Conservation (phyloP, 345 rosid species). For the Durio zibethinus region DNA sequence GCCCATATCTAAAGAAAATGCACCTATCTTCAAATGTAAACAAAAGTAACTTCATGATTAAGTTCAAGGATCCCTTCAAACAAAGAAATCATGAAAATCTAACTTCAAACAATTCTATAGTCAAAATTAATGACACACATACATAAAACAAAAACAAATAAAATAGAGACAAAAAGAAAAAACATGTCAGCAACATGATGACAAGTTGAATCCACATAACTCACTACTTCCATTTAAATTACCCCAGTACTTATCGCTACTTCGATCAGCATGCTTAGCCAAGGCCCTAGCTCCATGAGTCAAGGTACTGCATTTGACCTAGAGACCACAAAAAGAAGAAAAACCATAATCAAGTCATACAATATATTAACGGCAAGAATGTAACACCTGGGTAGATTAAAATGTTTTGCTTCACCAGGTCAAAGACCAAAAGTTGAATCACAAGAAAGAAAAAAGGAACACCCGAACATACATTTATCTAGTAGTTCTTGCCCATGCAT, state of each 20-base stretch:
- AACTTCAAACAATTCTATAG: background rate
- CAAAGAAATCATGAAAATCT: background rate
- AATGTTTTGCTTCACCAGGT: background rate
- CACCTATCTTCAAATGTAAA: background rate
- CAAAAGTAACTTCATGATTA: background rate
- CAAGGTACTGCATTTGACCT: slow-evolving; percentile 62
- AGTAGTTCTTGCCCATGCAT: too few species aligned
- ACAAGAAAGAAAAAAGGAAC: background rate
- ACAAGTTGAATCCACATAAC: slow-evolving; percentile 14
- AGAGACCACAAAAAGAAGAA: slow-evolving; percentile 18
- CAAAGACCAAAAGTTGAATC: background rate
- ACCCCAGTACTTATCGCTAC: slow-evolving; percentile 61
- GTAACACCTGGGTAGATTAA: background rate
- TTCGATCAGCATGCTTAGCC: slow-evolving; percentile 67
- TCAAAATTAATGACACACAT: too few species aligned
- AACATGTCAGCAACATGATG: background rate
- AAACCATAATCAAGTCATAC: slow-evolving; percentile 3
- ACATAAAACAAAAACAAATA: background rate
- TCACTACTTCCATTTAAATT: slow-evolving; percentile 57
- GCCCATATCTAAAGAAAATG: background rate
- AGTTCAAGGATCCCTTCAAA: background rate
- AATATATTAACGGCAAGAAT: background rate
- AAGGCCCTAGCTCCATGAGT: slow-evolving; percentile 81
- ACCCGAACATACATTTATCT: background rate
- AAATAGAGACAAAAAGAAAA: background rate